phyloP scores from a whole-genome alignment of 768 basidiomycete species.

The Termitomyces sp. region DNA sequence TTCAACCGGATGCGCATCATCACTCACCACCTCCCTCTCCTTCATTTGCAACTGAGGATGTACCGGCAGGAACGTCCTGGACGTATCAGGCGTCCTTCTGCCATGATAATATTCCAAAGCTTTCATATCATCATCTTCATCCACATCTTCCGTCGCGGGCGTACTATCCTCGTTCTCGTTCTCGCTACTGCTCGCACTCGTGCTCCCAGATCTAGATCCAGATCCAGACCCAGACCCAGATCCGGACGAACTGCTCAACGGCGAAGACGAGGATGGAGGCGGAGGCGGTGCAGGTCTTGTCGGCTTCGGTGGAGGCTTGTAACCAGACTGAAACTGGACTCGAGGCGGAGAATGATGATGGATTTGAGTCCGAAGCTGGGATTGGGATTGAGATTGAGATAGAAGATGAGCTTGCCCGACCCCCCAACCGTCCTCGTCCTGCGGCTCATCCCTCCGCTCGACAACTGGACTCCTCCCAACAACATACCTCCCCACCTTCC shows the following conservation, averaged over 20 bases:
- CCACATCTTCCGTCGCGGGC: background rate
- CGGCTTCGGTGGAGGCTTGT: background rate
- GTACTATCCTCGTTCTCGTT: background rate
- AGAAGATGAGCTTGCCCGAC: background rate
- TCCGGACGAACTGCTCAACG: conserved; percentile 44
- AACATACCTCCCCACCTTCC: conserved; percentile 49
- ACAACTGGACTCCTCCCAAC: conserved; percentile 25
- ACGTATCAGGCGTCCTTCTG: background rate
- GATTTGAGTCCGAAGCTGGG: background rate
- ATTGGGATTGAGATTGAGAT: background rate
- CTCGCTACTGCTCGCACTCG: background rate
- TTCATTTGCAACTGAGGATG: conserved; percentile 17
- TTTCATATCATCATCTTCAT: background rate
- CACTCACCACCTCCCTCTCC: conserved; percentile 13
- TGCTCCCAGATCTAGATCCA: conserved; percentile 4
- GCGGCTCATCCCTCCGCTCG: conserved; percentile 4
- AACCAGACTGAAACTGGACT: background rate
- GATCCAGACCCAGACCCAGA: background rate
- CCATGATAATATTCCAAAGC: background rate
- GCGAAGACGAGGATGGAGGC: conserved; percentile 33
- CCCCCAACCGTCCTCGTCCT: conserved; percentile 3
- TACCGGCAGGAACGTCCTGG: background rate
- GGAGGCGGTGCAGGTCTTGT: background rate
- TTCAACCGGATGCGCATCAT: background rate
- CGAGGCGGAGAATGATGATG: background rate